These are phyloP conservation scores for Rubroboletus pulcherrimus DNA, from an alignment of 768 basidiomycete genomes.

Conservation along the genomic window DNA sequence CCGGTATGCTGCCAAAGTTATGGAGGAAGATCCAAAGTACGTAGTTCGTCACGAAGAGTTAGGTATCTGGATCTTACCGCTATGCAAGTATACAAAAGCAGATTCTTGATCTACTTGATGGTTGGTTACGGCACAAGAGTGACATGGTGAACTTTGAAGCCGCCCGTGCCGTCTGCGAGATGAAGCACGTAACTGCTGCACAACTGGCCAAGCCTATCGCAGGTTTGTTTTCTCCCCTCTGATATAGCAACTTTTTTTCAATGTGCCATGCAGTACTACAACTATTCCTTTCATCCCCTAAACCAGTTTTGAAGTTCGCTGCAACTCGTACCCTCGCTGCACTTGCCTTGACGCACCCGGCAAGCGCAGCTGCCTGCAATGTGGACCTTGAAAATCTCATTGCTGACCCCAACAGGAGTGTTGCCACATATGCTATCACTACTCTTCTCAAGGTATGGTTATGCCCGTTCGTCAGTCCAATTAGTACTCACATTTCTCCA, in stretches of 20 bases:
- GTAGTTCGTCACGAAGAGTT: conserved; percentile 25
- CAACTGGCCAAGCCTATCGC: conserved; percentile 88
- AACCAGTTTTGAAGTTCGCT: conserved; percentile 93
- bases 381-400: conserved; percentile 96
- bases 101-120: conserved; percentile 91
- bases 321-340: conserved; percentile 92
- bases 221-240: conserved; percentile 45
- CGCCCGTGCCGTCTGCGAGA: conserved; percentile 94
- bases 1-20: conserved; percentile 96
- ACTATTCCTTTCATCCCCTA: conserved; percentile 93
- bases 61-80: neutral
- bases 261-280: conserved; percentile 65
- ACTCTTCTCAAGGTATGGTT: conserved; percentile 83
- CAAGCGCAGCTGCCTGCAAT: conserved; percentile 87
- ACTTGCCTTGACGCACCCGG: conserved; percentile 82
- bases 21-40: conserved; percentile 98
- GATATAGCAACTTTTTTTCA: neutral
- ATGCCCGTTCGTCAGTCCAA: neutral
- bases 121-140: conserved; percentile 96
- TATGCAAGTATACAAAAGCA: conserved; percentile 74
- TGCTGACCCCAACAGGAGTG: conserved; percentile 90
- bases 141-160: conserved; percentile 99
- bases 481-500: conserved; percentile 30
- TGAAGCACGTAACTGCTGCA: conserved; percentile 73
- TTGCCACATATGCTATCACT: conserved; percentile 98